Conservation (phyloP, 192 early-diverging fungal species). For the Kappamyces sp. region DNA sequence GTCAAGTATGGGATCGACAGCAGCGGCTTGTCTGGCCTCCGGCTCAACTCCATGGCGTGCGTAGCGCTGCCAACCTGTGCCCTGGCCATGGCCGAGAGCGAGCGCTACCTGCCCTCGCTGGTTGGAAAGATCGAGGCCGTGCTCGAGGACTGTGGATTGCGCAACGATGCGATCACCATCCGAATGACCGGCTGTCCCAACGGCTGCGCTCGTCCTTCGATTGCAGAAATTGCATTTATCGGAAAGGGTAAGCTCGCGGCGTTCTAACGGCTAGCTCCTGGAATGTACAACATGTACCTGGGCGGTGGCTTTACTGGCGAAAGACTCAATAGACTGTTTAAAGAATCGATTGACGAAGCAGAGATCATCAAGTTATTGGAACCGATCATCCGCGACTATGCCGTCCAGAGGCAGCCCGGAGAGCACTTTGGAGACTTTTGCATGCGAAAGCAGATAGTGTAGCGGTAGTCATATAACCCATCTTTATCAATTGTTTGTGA, state of each 20-base stretch:
- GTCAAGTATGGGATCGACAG: conserved; percentile 79
- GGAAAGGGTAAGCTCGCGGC: conserved; percentile 59
- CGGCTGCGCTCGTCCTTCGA: conserved; percentile 89
- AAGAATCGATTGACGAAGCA: conserved; percentile 81
- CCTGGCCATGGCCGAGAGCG: conserved; percentile 95
- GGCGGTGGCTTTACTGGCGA: conserved; percentile 84
- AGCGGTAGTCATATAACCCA: background rate
- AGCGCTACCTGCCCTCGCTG: conserved; percentile 86
- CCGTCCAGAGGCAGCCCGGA: conserved; percentile 57
- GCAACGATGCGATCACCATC: conserved; percentile 85
- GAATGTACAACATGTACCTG: conserved; percentile 91
- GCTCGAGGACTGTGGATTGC: conserved; percentile 74
- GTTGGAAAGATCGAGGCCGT: conserved; percentile 72
- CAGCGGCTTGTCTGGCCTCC: conserved; percentile 68
- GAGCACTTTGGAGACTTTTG: conserved; percentile 96
- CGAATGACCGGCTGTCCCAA: conserved; percentile 99
- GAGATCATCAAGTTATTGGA: conserved; percentile 75
- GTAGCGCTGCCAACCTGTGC: conserved; percentile 93
- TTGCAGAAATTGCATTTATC: conserved; percentile 91
- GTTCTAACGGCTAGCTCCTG: conserved; percentile 53
- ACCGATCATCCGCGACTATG: conserved; percentile 79
- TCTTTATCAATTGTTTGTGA: background rate
- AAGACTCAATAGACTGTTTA: conserved; percentile 85
- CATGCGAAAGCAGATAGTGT: conserved; percentile 76
- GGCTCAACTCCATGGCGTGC: conserved; percentile 91